These are phyloP conservation scores for Cyberlindnera bimundalis DNA, from an alignment of 805 yeast genomes.

Conservation along the genomic window DNA sequence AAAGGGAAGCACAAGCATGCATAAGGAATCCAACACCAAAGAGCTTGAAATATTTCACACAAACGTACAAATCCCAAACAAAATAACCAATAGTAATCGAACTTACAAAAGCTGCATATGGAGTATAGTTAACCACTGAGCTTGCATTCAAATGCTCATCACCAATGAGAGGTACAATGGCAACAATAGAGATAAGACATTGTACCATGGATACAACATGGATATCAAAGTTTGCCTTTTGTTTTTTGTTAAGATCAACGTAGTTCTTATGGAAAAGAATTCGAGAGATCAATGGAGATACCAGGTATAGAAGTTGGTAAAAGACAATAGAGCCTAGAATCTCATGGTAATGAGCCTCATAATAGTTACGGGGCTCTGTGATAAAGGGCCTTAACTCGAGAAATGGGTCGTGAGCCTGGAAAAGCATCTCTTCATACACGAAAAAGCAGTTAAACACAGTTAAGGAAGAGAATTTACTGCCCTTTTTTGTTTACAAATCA, in stretches of 20 bases:
- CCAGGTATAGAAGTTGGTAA: constrained; percentile 52
- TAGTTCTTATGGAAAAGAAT: constrained; percentile 52
- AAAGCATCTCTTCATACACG: constrained; percentile 11
- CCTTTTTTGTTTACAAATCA: too few species aligned
- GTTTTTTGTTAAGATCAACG: constrained; percentile 41
- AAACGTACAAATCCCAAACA: constrained; percentile 81
- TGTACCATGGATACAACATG: constrained; percentile 89
- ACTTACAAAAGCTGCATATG: constrained; percentile 71
- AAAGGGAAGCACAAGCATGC: constrained; percentile 81
- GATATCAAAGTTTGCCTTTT: constrained; percentile 76
- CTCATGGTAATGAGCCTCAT: constrained; percentile 72
- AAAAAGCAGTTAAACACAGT: too few species aligned
- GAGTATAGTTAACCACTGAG: constrained; percentile 64
- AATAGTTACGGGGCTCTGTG: constrained; percentile 38
- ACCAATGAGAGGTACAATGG: constrained; percentile 62
- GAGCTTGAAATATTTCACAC: constrained; percentile 55
- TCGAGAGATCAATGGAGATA: constrained; percentile 51
- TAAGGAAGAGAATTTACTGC: too few species aligned
- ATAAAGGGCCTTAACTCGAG: constrained; percentile 29
- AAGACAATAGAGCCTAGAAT: constrained; percentile 54
- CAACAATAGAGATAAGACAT: constrained; percentile 57
- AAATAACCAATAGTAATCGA: constrained; percentile 83
- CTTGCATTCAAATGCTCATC: constrained; percentile 47
- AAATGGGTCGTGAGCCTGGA: constrained; percentile 17
- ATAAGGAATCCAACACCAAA: constrained; percentile 81